Percentiles rank a stretch among this genome's conserved stretches.
Conservation (phyloP, 2,329 filamentous ascomycete genomes). For the Tolypocladium amazonense region DNA sequence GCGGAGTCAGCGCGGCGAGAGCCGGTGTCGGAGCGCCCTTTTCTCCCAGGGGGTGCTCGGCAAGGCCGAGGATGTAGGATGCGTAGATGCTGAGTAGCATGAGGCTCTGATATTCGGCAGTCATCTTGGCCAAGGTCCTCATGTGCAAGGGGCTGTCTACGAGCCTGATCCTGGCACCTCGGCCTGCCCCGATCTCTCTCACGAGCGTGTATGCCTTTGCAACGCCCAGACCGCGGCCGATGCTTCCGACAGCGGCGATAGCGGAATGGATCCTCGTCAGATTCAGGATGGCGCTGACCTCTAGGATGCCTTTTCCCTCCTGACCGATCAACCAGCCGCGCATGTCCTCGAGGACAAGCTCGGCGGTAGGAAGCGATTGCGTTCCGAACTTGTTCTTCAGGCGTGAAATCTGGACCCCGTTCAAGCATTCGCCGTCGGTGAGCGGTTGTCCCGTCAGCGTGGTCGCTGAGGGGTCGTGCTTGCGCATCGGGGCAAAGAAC, state of each 20-base stretch:
- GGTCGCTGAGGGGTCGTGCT: conserved; percentile 21
- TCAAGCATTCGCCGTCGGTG: conserved; percentile 34
- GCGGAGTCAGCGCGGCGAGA: conserved; percentile 21
- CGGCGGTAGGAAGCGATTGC: conserved; percentile 58
- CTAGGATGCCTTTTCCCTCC: conserved; percentile 55
- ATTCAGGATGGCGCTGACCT: conserved; percentile 58
- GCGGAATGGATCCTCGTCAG: conserved; percentile 53
- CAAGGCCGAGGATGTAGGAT: conserved; percentile 41
- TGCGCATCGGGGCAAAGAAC: conserved; percentile 55
- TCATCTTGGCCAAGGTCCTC: conserved; percentile 44
- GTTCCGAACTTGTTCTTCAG: conserved; percentile 68
- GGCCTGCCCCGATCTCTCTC: conserved; percentile 36
- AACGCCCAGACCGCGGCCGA: conserved; percentile 45
- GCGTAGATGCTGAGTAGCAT: conserved; percentile 46
- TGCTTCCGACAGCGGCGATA: conserved; percentile 39
- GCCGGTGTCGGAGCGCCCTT: conserved; percentile 6
- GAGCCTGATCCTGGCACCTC: conserved; percentile 34
- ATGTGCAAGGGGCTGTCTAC: conserved; percentile 45
- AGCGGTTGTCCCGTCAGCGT: conserved; percentile 15
- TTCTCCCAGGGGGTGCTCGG: conserved; percentile 30
- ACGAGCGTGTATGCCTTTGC: conserved; percentile 48
- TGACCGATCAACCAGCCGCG: conserved; percentile 56
- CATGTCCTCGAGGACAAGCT: conserved; percentile 55
- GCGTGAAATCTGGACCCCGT: conserved; percentile 57
- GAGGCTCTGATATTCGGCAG: conserved; percentile 42